These are phyloP conservation scores for Chenopodium quinoa DNA, from an alignment of 148 eudicot genomes.

Conservation along the genomic window DNA sequence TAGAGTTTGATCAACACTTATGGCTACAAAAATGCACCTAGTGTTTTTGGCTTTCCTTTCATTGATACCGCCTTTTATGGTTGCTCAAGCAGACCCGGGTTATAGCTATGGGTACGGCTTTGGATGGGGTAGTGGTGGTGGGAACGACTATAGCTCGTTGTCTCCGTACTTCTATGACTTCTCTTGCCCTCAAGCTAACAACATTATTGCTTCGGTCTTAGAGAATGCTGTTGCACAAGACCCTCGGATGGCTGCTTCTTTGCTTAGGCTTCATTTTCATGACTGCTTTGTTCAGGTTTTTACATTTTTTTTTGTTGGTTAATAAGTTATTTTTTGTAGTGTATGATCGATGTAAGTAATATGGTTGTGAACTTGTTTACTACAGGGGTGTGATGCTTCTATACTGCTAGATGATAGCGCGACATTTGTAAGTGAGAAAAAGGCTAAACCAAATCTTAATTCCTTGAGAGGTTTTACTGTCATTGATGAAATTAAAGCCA, in stretches of 20 bases:
- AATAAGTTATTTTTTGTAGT: not conserved
- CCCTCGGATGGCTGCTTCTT: slow-evolving; percentile 85
- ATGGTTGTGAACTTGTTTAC: not conserved
- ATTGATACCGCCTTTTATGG: slow-evolving; percentile 2
- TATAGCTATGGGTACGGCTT: slow-evolving; percentile 35
- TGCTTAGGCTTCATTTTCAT: slow-evolving; percentile 86
- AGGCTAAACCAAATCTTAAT: slow-evolving; percentile 62
- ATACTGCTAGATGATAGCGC: slow-evolving; percentile 64
- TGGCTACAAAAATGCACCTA: slow-evolving; percentile 12
- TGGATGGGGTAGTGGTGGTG: slow-evolving; percentile 15
- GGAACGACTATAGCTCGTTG: slow-evolving; percentile 32
- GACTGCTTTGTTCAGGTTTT: slow-evolving; percentile 89
- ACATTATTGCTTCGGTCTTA: slow-evolving; percentile 71
- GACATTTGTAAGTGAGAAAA: slow-evolving; percentile 62
- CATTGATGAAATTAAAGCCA: slow-evolving; percentile 79
- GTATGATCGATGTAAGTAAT: not conserved
- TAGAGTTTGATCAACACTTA: not conserved
- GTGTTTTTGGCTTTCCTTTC: slow-evolving; percentile 3
- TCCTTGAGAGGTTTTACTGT: slow-evolving; percentile 84
- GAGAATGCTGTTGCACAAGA: slow-evolving; percentile 56
- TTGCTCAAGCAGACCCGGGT: slow-evolving; percentile 48
- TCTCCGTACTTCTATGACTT: slow-evolving; percentile 56
- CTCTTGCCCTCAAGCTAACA: slow-evolving; percentile 83
- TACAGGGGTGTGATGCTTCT: slow-evolving; percentile 90
- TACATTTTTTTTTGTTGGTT: not conserved